Base-by-base conservation (phyloP, 2,329 filamentous ascomycete genomes). In the Microdochium bolleyi region DNA sequence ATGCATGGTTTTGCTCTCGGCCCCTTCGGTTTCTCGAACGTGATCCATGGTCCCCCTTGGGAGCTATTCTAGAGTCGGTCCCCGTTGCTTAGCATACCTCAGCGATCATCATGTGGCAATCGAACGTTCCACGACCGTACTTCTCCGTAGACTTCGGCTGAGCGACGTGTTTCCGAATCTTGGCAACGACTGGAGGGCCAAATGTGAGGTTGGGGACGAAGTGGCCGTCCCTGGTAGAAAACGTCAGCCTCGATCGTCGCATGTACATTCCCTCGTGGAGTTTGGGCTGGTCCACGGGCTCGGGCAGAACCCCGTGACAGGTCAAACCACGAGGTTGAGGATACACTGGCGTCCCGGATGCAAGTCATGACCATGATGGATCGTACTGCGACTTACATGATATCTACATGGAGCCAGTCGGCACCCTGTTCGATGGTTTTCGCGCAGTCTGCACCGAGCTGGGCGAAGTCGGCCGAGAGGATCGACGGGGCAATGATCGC, bases 61-160 rank as follows among this genome's bases (percentile, higher is more conserved):
- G 5, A 5, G 27, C 27, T 30, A 11, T 5, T 5, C 27, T 30
- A 22, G 21, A 51, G 32, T 38, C 38, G 7, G 41, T 49, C 16
- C 34, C 37, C 49, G 34, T 30, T 7, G n/a, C 10, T n/a, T 32
- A n/a, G 55, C 72, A 61, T 78, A 92, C 89, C 87, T 99, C 92
- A 64, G 90, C 85, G 67, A 99, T 95, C 94, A 99, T 99, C 94
- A 99, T 97, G 73, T 99, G 94, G 79, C 94, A 99, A 73, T 99
- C 94, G 69, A 99, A 99, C 14, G 92, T 97, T 56, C 94, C 94
- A 62, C 85, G 88, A 51, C 88, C 91, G 60, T 87, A 77, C 32
- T 79, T 79, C 51, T 79, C 75, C 41, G 77, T 77, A 7, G 41
- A 19, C 41, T 46, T 46, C 2, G 91, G 92, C 60, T 80, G 79